Evolutionary conservation across 2,329 filamentous ascomycete genomes (phyloP).

Genomic region (Chalara sp.): DNA sequence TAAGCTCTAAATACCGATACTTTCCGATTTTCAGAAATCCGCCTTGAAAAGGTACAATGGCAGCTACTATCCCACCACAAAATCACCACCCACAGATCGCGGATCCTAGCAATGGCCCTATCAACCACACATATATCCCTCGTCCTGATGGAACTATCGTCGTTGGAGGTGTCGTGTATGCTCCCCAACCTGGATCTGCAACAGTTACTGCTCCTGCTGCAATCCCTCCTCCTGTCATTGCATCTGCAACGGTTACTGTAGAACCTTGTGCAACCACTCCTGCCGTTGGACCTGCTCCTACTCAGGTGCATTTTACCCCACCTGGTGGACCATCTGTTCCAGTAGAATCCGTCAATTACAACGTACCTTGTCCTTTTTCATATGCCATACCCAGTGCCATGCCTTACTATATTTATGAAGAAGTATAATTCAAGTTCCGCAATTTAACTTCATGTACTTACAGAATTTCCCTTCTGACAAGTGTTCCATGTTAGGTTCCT

Average conservation of each 20-base stretch:
- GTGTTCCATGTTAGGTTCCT: too few species aligned
- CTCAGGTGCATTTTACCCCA: constrained; percentile 1
- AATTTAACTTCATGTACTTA: background rate
- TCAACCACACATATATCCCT: constrained; percentile 48
- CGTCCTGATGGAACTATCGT: constrained; percentile 26
- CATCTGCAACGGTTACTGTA: too few species aligned
- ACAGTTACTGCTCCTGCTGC: constrained; percentile 1
- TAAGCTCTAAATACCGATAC: too few species aligned
- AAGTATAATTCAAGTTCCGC: too few species aligned
- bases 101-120: constrained; percentile 49
- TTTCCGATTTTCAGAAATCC: too few species aligned
- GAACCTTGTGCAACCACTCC: background rate
- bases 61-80: constrained; percentile 32
- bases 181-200: constrained; percentile 6
- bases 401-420: background rate
- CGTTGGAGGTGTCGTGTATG: constrained; percentile 15
- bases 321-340: constrained; percentile 1
- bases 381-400: constrained; percentile 7
- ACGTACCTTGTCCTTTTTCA: background rate
- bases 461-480: too few species aligned
- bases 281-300: background rate
- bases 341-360: background rate
- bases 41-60: constrained; percentile 26
- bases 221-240: too few species aligned
- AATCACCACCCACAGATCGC: constrained; percentile 48